A percentile compares a stretch with the other conserved stretches of the same genome.
These are phyloP conservation scores for Papiliotrema nemorosa DNA, from an alignment of 1,284 basidiomycete species.

Conservation along the genomic window DNA sequence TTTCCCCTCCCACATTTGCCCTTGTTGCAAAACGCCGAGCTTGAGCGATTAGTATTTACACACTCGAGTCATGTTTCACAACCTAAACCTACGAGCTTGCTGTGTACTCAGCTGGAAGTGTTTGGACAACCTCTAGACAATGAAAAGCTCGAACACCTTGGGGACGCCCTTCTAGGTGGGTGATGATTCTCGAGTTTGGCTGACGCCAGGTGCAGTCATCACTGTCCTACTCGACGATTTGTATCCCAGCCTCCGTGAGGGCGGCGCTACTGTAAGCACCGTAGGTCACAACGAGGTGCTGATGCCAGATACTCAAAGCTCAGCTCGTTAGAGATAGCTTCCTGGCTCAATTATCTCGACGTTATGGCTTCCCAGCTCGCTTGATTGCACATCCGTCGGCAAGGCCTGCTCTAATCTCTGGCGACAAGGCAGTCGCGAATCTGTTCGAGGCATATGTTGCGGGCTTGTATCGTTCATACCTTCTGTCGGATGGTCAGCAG, in stretches of 20 bases:
- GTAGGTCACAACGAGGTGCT: background rate
- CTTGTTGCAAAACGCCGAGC: background rate
- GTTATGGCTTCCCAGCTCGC: conserved; percentile 22
- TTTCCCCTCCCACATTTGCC: conserved; percentile 6
- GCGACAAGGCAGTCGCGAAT: conserved; percentile 28
- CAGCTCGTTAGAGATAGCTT: conserved; percentile 31
- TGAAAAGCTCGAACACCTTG: conserved; percentile 42
- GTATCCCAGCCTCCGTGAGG: conserved; percentile 30
- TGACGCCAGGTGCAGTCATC: conserved; percentile 22
- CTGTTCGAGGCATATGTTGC: conserved; percentile 43
- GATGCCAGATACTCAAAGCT: conserved; percentile 27
- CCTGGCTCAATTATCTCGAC: conserved; percentile 27
- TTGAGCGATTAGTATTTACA: conserved; percentile 3
- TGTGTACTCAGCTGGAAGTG: background rate
- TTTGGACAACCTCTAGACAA: conserved; percentile 18
- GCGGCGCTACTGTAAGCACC: conserved; percentile 33
- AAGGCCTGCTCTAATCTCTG: conserved; percentile 11
- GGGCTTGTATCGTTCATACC: conserved; percentile 32
- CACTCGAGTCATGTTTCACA: conserved; percentile 5
- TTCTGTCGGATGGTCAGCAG: conserved; percentile 6
- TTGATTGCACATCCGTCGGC: conserved; percentile 20
- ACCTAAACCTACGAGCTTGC: background rate
- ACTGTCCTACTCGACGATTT: conserved; percentile 37
- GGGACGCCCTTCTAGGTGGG: conserved; percentile 35
- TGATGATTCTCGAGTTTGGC: background rate